Conservation (phyloP, 2,329 filamentous ascomycete genomes). For the Neophaeococcomyces aloes region DNA sequence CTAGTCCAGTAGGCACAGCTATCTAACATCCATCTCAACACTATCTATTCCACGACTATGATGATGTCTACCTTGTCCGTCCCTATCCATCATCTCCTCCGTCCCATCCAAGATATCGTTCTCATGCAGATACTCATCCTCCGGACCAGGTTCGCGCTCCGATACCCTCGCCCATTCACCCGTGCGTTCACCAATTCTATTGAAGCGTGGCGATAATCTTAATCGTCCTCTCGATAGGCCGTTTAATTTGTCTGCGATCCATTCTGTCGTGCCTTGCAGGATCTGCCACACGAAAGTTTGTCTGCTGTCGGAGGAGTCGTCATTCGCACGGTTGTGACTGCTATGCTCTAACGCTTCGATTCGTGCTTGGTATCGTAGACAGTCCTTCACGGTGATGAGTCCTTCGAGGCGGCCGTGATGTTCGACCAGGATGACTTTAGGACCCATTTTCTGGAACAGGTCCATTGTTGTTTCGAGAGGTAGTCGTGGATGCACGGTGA, state of each 20-base stretch:
- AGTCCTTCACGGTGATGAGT: slow-evolving; percentile 92
- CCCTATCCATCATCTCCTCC: slow-evolving; percentile 13
- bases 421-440: slow-evolving; percentile 84
- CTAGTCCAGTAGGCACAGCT: no score
- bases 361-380: slow-evolving; percentile 94
- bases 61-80: not conserved
- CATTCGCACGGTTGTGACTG: slow-evolving; percentile 44
- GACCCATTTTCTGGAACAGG: slow-evolving; percentile 94
- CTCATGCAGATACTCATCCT: slow-evolving; percentile 22
- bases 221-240: slow-evolving; percentile 48
- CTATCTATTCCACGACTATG: slow-evolving; percentile 10
- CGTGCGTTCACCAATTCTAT: slow-evolving; percentile 5
- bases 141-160: slow-evolving; percentile 12
- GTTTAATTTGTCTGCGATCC: slow-evolving; percentile 49
- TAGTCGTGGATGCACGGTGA: slow-evolving; percentile 81
- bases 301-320: slow-evolving; percentile 35
- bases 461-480: slow-evolving; percentile 97
- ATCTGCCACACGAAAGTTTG: slow-evolving; percentile 57
- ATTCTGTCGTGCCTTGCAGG: slow-evolving; percentile 44
- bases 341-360: slow-evolving; percentile 64
- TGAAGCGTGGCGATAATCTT: slow-evolving; percentile 29
- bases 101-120: slow-evolving; percentile 22
- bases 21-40: slow-evolving; percentile 19
- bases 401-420: slow-evolving; percentile 74
- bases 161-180: slow-evolving; percentile 16